Evolutionary conservation across 352 stramenopile species (phyloP).

Genomic region (Pythium scleroteichum): DNA sequence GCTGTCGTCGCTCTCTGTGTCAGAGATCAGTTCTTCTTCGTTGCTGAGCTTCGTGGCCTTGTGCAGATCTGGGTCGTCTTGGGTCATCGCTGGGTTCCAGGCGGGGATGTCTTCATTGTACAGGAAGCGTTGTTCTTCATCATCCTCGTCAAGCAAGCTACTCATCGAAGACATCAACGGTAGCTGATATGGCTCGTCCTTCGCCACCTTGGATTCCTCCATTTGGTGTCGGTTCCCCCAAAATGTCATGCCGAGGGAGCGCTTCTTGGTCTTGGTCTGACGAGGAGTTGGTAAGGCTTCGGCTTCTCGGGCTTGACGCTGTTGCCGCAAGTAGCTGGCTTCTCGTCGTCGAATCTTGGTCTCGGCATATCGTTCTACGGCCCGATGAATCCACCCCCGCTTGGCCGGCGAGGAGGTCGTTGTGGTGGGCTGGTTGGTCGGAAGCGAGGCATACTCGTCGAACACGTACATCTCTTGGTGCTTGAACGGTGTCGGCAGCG

Average conservation of each 20-base stretch:
- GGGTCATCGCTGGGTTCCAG: slow-evolving; percentile 1
- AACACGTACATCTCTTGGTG: slow-evolving; percentile 31
- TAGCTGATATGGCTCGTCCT: slow-evolving; percentile 30
- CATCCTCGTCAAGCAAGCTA: slow-evolving; percentile 21
- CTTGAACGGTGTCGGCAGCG: slow-evolving; percentile 28
- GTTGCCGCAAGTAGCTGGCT: slow-evolving; percentile 8
- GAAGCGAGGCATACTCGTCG: slow-evolving; percentile 31
- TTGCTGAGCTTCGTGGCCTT: slow-evolving; percentile 15
- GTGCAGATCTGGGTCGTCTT: slow-evolving; percentile 16
- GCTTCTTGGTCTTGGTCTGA: slow-evolving; percentile 26
- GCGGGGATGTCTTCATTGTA: slow-evolving; percentile 15
- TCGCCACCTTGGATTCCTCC: slow-evolving; percentile 26
- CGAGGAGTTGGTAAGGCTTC: slow-evolving; percentile 3
- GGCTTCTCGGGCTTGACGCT: slow-evolving; percentile 8
- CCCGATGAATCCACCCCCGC: slow-evolving; percentile 26
- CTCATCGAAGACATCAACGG: slow-evolving; percentile 22
- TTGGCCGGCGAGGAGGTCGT: slow-evolving; percentile 13
- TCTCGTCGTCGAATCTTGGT: slow-evolving; percentile 31
- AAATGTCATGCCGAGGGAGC: slow-evolving; percentile 23
- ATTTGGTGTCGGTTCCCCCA: slow-evolving; percentile 18
- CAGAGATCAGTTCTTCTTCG: slow-evolving; percentile 25
- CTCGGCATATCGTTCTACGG: slow-evolving; percentile 25
- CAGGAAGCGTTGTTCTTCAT: slow-evolving; percentile 26
- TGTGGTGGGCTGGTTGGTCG: slow-evolving; percentile 8
- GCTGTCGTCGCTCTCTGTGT: slow-evolving; percentile 35